Evolutionary conservation across 1,139 yeast species (phyloP).

Genomic region (Nakaseomyces glabratus): DNA sequence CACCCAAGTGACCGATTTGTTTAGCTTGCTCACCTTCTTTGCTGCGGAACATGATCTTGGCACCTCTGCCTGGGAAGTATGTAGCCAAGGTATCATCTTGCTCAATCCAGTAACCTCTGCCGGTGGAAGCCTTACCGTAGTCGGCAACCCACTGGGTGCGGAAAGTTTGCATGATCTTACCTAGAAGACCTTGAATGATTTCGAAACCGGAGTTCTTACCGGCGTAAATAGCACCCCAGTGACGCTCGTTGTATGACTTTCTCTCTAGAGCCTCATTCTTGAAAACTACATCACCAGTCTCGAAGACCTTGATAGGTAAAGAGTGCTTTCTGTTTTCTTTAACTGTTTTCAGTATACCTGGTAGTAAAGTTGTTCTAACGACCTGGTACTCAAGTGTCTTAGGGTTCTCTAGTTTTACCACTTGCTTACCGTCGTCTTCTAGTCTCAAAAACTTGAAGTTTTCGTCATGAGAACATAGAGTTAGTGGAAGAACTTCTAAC

Average conservation of each 20-base stretch:
- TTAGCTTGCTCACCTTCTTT: conserved; percentile 47
- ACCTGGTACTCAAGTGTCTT: conserved; percentile 96
- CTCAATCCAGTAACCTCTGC: conserved; percentile 81
- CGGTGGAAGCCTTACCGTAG: conserved; percentile 36
- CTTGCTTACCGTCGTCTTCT: conserved; percentile 63
- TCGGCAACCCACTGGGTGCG: conserved; percentile 76
- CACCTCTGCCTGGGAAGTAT: conserved; percentile 97
- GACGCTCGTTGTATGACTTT: conserved; percentile 84
- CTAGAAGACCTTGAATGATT: conserved; percentile 85
- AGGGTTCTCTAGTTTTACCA: conserved; percentile 90
- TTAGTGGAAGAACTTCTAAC: conserved; percentile 91
- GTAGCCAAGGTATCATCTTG: conserved; percentile 60
- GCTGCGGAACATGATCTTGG: conserved; percentile 66
- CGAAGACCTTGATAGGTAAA: conserved; percentile 89
- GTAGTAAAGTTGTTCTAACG: conserved; percentile 86
- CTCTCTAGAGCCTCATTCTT: conserved; percentile 76
- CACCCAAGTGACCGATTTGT: conserved; percentile 81
- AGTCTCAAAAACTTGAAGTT: conserved; percentile 79
- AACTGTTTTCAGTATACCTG: conserved; percentile 91
- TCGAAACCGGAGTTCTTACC: conserved; percentile 96
- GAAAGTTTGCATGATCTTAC: conserved; percentile 92
- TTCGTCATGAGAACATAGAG: conserved; percentile 93
- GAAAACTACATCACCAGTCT: conserved; percentile 88
- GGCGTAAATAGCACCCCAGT: conserved; percentile 89
- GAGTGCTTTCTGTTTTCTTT: conserved; percentile 95